Evolutionary conservation across 768 basidiomycete species (phyloP), one percentile per base, ranked within the genome.

Genomic region (Trametes sanguinea): DNA sequence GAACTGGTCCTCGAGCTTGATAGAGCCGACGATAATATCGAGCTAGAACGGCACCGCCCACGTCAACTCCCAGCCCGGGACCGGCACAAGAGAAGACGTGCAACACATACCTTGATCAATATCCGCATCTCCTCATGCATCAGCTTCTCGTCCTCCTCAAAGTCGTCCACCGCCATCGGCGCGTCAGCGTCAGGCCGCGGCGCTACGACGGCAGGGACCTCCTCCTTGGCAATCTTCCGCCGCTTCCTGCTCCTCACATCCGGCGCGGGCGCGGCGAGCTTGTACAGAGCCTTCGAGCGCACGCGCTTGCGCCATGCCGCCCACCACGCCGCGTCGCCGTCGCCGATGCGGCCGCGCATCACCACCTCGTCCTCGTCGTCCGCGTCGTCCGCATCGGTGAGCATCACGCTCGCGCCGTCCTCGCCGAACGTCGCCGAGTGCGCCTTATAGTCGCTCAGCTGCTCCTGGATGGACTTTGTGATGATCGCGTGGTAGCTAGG

Each of bases 1-100:
- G 70, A 98, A 96, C 70, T 95, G 91, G 75, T 99, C 97, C 58
- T 94, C 91, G 27, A 99, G 83, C 74, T 95, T 95, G 78, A 95
- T 85, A 6, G 89, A 86, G 27, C 94, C 96, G 57, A 95, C 89
- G 57, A 94, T 92, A 75, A 98, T 94, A 75, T 98, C 96, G 64
- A 99, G 84, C 95, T 98, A 70, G 54, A 17, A 11, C 6, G 35
- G 39, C 13, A 35, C 33, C 44, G 60, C 6, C 13, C 17, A 10
- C 29, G 54, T 61, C 27, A 48, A 54, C n/a, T 11, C 22, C 35
- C 6, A 9, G 48, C 33, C 47, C n/a, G 9, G 0, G 1, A 46
- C 5, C 14, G 56, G 56, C 65, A 52, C 17, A 39, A 17, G 9
- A 22, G 35, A 29, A 1, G 30, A 74, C 85, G 27, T 62, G 33